phyloP scores from a whole-genome alignment of 257 asterid genomes.

The Solanum pennellii region DNA sequence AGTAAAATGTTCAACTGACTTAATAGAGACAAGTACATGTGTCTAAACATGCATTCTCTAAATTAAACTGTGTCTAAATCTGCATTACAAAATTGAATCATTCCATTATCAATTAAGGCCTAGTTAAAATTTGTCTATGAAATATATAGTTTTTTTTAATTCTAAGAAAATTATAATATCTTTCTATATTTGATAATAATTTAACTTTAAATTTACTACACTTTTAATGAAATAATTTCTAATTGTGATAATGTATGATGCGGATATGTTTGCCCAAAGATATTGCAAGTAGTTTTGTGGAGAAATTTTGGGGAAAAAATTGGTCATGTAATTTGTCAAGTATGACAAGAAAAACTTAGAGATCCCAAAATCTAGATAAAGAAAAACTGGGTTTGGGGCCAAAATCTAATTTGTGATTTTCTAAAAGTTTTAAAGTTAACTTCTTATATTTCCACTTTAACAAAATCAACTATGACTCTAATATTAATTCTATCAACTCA shows the following conservation, averaged over 20 bases:
- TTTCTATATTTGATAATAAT: not conserved
- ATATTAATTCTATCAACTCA: not conserved
- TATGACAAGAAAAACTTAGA: not conserved
- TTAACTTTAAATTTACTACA: not conserved
- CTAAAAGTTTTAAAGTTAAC: too few relatives aligned
- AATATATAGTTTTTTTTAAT: not conserved
- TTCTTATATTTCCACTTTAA: too few relatives aligned
- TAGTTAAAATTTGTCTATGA: too few relatives aligned
- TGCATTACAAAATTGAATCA: too few relatives aligned
- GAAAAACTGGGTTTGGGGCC: not conserved
- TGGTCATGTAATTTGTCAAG: not conserved
- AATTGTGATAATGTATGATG: too few relatives aligned
- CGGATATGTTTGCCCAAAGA: not conserved
- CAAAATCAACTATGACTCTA: not conserved
- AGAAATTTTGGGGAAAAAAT: not conserved
- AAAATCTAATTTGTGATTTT: too few relatives aligned
- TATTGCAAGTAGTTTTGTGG: not conserved
- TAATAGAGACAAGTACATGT: not conserved
- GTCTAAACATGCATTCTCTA: not conserved
- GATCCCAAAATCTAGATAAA: too few relatives aligned
- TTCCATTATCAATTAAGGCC: not conserved
- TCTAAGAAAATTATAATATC: not conserved
- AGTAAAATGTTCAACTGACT: not conserved
- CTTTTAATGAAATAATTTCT: too few relatives aligned
- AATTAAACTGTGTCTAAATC: too few relatives aligned